Conservation (phyloP, 306 rosid species). For the Vicia faba region DNA sequence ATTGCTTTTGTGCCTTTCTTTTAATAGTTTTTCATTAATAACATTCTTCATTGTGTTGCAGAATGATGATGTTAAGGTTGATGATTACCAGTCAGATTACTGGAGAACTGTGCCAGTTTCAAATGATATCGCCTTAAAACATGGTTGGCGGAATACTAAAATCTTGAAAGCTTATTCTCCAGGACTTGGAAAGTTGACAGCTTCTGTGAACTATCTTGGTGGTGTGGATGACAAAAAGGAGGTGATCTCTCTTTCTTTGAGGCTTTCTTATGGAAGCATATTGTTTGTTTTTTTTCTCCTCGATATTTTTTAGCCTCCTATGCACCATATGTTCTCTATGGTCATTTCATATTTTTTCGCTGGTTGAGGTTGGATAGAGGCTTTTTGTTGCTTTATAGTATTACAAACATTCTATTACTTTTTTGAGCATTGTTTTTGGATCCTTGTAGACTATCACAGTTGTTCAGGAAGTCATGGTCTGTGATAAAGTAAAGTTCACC, state of each 20-base stretch:
- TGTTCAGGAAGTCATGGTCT: constrained; percentile 69
- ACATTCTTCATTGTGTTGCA: constrained; percentile 51
- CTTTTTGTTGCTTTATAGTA: constrained; percentile 26
- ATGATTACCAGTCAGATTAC: constrained; percentile 56
- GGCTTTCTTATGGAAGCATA: constrained; percentile 6
- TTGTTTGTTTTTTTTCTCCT: constrained; percentile 11
- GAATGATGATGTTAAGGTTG: constrained; percentile 73
- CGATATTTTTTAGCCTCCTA: not conserved
- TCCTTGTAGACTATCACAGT: constrained; percentile 59
- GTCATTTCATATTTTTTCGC: not conserved
- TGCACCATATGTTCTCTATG: constrained; percentile 23
- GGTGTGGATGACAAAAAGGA: constrained; percentile 60
- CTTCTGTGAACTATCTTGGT: constrained; percentile 67
- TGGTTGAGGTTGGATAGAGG: constrained; percentile 14
- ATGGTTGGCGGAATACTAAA: constrained; percentile 66
- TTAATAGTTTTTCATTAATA: constrained; percentile 39
- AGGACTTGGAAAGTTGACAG: constrained; percentile 74
- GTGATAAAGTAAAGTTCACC: constrained; percentile 70
- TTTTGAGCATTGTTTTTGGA: constrained; percentile 39
- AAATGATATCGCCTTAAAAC: constrained; percentile 57
- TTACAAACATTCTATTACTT: constrained; percentile 5
- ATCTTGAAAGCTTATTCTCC: constrained; percentile 70
- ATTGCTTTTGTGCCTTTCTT: constrained; percentile 31
- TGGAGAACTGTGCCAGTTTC: constrained; percentile 62
- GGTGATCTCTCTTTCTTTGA: constrained; percentile 50